Percentiles rank a stretch among this genome's conserved stretches.
These are phyloP conservation scores for Sanghuangporus baumii DNA, from an alignment of 1,284 basidiomycete species.

Conservation along the genomic window DNA sequence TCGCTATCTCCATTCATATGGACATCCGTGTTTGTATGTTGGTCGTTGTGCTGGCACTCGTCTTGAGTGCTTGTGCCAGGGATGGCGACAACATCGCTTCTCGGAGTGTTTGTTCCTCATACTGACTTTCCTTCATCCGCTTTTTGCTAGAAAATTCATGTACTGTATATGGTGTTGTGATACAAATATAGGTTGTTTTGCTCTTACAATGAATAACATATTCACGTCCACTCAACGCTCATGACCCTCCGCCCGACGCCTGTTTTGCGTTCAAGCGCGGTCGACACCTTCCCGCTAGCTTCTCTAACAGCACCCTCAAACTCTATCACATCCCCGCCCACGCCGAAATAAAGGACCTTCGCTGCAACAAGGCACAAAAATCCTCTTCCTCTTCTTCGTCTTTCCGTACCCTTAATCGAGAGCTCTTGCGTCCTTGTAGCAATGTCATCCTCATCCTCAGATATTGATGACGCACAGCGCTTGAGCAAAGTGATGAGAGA, in stretches of 20 bases:
- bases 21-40: constrained; percentile 21
- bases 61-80: constrained; percentile 44
- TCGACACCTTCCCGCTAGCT: constrained; percentile 34
- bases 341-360: constrained; percentile 95
- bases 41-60: constrained; percentile 36
- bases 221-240: constrained; percentile 45
- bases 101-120: not conserved
- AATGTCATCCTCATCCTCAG: not conserved
- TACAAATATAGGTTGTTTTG: not conserved
- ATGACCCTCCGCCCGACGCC: constrained; percentile 68
- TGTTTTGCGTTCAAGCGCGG: constrained; percentile 48
- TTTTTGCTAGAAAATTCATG: not conserved
- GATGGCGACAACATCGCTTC: constrained; percentile 21
- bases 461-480: not conserved
- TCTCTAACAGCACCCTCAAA: constrained; percentile 57
- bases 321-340: constrained; percentile 82
- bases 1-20: constrained; percentile 30
- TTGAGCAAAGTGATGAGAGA: constrained; percentile 53
- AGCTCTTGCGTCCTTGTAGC: not conserved
- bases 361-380: constrained; percentile 67
- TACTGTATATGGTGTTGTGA: not conserved
- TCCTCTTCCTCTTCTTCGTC: not conserved
- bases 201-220: no score
- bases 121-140: not conserved
- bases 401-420: not conserved